Evolutionary conservation across 2,329 filamentous ascomycete species (phyloP).

Genomic region (Colletotrichum sp.): DNA sequence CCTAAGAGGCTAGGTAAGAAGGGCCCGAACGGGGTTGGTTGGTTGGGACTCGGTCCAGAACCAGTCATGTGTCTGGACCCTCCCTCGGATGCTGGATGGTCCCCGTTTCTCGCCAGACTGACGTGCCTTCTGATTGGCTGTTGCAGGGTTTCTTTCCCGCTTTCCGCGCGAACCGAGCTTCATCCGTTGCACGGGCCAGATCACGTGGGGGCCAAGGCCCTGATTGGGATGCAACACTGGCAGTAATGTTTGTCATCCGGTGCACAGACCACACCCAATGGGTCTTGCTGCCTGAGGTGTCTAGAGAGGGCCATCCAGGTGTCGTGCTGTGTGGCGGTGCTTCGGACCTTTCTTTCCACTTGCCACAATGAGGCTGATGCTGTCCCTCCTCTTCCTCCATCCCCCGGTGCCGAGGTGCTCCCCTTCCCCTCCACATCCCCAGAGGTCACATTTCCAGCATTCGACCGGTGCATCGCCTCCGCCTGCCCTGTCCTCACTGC

Average conservation of each 20-base stretch:
- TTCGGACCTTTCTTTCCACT: background rate
- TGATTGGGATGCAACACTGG: background rate
- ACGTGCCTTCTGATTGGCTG: background rate
- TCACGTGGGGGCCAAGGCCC: slow-evolving; percentile 1
- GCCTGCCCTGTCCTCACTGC: background rate
- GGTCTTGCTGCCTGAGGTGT: background rate
- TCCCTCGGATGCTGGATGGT: background rate
- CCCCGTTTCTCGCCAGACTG: background rate
- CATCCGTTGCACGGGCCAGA: background rate
- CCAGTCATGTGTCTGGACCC: background rate
- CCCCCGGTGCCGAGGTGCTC: too few species aligned
- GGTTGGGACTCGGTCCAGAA: slow-evolving; percentile 4
- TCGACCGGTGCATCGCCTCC: background rate
- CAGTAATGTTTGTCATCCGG: background rate
- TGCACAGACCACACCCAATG: background rate
- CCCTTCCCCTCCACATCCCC: too few species aligned
- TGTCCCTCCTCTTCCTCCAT: background rate
- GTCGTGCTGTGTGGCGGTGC: background rate
- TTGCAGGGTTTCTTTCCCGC: background rate
- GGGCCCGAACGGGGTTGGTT: background rate
- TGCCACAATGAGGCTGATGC: background rate
- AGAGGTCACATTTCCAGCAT: background rate
- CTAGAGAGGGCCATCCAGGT: background rate
- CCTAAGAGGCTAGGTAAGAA: background rate
- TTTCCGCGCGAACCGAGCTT: background rate